These are phyloP conservation scores for Ophiosphaerella narmari DNA, from an alignment of 2,329 filamentous ascomycete species.

Conservation along the genomic window DNA sequence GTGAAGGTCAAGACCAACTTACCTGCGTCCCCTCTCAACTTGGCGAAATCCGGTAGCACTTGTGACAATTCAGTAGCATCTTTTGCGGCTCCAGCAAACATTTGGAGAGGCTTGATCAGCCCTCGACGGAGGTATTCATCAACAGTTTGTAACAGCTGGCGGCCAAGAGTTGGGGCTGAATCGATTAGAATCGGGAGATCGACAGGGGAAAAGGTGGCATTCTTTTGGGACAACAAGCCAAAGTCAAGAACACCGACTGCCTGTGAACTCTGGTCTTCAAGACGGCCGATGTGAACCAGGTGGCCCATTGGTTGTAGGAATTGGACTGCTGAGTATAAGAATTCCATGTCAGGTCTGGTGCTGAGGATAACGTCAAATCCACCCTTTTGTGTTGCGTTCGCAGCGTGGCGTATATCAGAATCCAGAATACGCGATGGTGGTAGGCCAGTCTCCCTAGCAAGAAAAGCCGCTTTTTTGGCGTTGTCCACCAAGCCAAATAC, in stretches of 20 bases:
- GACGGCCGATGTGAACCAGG: constrained; percentile 23
- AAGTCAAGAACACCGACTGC: neutral
- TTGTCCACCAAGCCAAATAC: too few species aligned
- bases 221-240: constrained; percentile 2
- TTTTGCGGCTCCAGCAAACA: neutral
- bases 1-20: constrained; percentile 3
- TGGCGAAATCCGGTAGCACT: neutral
- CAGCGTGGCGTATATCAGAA: constrained; percentile 11
- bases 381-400: neutral
- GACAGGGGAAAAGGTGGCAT: constrained; percentile 11
- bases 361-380: constrained; percentile 36
- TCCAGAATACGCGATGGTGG: neutral
- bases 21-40: neutral
- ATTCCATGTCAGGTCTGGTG: constrained; percentile 20
- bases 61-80: neutral
- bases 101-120: neutral
- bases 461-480: constrained; percentile 12
- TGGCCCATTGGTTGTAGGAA: constrained; percentile 30
- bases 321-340: constrained; percentile 21
- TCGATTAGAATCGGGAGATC: constrained; percentile 9
- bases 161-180: constrained; percentile 1
- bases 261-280: neutral
- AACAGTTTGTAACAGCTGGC: constrained; percentile 7
- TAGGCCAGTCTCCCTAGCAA: constrained; percentile 9
- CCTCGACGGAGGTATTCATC: neutral